Evolutionary conservation across 441 rosid species (phyloP).

Genomic region (Syzygium malaccense): DNA sequence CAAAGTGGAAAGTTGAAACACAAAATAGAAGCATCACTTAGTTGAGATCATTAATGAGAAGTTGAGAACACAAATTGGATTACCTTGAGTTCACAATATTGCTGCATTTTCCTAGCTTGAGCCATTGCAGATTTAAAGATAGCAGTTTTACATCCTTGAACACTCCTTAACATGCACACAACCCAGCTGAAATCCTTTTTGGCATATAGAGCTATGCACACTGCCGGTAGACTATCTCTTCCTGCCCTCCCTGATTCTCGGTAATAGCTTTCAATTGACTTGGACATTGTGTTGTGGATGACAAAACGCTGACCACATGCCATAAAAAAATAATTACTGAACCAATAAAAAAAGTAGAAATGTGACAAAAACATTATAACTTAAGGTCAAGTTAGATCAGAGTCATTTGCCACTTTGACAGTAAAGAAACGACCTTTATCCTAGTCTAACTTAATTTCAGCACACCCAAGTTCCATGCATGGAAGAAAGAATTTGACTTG

Average conservation of each 20-base stretch:
- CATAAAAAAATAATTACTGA: no score
- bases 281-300: no score
- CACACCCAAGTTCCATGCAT: background rate
- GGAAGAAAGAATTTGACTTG: background rate
- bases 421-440: background rate
- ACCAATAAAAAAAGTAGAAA: no score
- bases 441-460: background rate
- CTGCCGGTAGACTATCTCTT: no score
- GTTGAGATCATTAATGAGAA: background rate
- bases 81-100: slow-evolving; percentile 86
- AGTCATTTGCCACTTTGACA: background rate
- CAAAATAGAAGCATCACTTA: background rate
- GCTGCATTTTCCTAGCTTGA: slow-evolving; percentile 87
- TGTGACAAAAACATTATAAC: background rate
- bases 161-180: slow-evolving; percentile 82
- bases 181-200: slow-evolving; percentile 95
- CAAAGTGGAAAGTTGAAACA: background rate
- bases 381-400: background rate
- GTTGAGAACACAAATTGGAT: background rate
- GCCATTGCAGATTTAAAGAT: slow-evolving; percentile 76
- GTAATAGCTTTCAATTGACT: no score
- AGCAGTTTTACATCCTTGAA: slow-evolving; percentile 60
- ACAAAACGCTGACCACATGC: no score
- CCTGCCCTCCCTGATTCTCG: no score
- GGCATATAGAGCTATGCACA: slow-evolving; percentile 25